Percentiles rank a stretch among this genome's conserved stretches.
phyloP scores from a whole-genome alignment of 148 eudicot genomes.

The Polygonum aviculare region DNA sequence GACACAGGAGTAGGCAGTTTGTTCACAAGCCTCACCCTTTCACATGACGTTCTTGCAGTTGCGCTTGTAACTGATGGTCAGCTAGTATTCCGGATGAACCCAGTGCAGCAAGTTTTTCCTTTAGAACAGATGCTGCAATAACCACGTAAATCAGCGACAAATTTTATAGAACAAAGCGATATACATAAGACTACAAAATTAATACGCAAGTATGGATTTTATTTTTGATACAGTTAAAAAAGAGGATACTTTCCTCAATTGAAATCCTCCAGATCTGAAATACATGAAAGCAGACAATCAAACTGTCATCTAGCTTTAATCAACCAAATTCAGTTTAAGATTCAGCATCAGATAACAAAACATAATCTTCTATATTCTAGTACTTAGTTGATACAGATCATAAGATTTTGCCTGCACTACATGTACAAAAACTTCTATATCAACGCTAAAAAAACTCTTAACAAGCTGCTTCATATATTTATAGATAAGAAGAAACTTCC shows the following conservation, averaged over 20 bases:
- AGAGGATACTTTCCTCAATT: neutral
- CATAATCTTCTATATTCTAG: neutral
- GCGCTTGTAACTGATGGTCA: constrained; percentile 96
- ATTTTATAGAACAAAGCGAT: neutral
- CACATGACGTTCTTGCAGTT: constrained; percentile 85
- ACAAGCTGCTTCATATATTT: neutral
- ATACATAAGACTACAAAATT: neutral
- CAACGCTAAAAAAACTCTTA: neutral
- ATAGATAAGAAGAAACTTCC: neutral
- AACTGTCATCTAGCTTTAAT: neutral
- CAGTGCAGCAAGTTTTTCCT: constrained; percentile 92
- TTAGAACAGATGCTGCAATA: constrained; percentile 84
- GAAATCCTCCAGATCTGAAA: neutral
- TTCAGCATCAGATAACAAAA: neutral
- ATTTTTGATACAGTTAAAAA: neutral
- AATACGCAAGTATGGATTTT: neutral
- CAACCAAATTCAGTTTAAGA: neutral
- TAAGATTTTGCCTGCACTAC: neutral
- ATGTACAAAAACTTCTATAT: neutral
- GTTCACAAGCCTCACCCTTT: constrained; percentile 60
- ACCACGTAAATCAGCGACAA: neutral
- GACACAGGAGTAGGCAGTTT: neutral
- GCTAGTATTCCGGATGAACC: constrained; percentile 96
- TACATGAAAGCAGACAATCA: neutral
- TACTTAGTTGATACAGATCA: neutral